Evolutionary conservation across 2,329 filamentous ascomycete species (phyloP).

Genomic region (Arachnomyces sp.): DNA sequence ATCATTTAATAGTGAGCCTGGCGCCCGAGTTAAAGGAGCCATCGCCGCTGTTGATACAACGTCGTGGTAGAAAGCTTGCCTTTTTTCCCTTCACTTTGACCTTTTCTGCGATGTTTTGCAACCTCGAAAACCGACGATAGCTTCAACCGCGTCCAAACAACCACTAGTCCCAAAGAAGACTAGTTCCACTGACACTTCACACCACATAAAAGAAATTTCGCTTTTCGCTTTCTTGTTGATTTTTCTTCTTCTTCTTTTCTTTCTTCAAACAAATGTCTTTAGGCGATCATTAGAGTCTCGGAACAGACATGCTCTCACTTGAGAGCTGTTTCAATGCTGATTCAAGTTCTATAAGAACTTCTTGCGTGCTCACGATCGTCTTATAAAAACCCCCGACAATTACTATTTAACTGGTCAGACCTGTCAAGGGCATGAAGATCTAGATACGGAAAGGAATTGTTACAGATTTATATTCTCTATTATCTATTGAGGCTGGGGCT

Average conservation of each 20-base stretch:
- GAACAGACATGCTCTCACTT: slow-evolving; percentile 56
- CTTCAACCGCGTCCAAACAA: slow-evolving; percentile 2
- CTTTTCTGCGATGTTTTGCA: slow-evolving; percentile 5
- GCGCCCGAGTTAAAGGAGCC: slow-evolving; percentile 33
- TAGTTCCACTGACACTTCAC: slow-evolving; percentile 22
- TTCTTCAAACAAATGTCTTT: slow-evolving; percentile 50
- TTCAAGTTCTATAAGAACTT: slow-evolving; percentile 78
- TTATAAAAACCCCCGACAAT: slow-evolving; percentile 70
- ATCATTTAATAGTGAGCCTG: slow-evolving; percentile 17
- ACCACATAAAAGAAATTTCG: slow-evolving; percentile 17
- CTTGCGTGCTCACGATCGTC: slow-evolving; percentile 96
- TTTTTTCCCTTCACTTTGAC: slow-evolving; percentile 4
- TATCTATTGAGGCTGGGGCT: too few relatives aligned
- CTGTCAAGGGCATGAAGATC: slow-evolving; percentile 47
- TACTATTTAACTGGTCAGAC: slow-evolving; percentile 64
- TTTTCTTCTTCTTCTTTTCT: slow-evolving; percentile 40
- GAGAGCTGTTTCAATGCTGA: slow-evolving; percentile 66
- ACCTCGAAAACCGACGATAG: neutral
- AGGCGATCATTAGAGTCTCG: slow-evolving; percentile 99
- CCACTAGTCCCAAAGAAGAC: slow-evolving; percentile 24
- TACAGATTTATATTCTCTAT: slow-evolving; percentile 29
- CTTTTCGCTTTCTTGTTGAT: slow-evolving; percentile 20
- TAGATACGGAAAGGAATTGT: slow-evolving; percentile 44
- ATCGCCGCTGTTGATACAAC: slow-evolving; percentile 17
- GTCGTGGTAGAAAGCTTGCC: slow-evolving; percentile 1